Base-by-base conservation (phyloP, 2,329 filamentous ascomycete species). In the Trichoderma guizhouense region DNA sequence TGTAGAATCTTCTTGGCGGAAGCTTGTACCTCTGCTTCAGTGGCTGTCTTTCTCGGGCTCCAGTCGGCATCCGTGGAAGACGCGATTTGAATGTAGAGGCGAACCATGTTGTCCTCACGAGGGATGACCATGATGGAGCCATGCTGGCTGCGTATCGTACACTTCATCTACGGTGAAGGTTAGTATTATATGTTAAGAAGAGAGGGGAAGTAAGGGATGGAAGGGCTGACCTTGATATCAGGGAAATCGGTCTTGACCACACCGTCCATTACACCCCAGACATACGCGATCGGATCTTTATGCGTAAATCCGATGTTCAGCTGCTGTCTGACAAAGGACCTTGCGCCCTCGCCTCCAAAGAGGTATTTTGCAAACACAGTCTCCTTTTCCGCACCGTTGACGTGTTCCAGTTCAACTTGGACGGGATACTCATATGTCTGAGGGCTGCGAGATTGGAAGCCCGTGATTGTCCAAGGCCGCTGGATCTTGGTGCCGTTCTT, bases 81-180 rank as follows among this genome's bases (percentile, higher is more conserved):
- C 8, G 86, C 86, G 58, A 90, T 88, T 76, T 93, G 92, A 71
- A 93, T 89, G 75, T 93, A 91, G 21, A 92, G 86, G 30, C 92
- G 86, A 64, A 92, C 91, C 81, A 92, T 88, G 73, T 90, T 88
- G 70, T 88, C 82, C 79, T 93, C 91, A 28, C 91, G 86, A 0
- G 92, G 92, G 71, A 95, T 94, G 5, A 94, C 90, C 89, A 95
- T 92, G 77, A 95, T 90, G 21, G 91, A 93, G 2, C 92, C 92
- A 71, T 91, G 85, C 60, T 89, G 85, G 4, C 91, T 93, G 79
- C 94, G 92, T 72, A 94, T 92, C 1, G 91, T 92, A 76, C 90
- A 92, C 84, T 92, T 91, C 86, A 92, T 91, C 85, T 90, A 72
- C 7, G 2, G 11, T 0, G 15, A 84, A 1, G 24, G 86, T 92